phyloP scores from a whole-genome alignment of 2,329 filamentous ascomycete species.

The Pseudogymnoascus sp. region DNA sequence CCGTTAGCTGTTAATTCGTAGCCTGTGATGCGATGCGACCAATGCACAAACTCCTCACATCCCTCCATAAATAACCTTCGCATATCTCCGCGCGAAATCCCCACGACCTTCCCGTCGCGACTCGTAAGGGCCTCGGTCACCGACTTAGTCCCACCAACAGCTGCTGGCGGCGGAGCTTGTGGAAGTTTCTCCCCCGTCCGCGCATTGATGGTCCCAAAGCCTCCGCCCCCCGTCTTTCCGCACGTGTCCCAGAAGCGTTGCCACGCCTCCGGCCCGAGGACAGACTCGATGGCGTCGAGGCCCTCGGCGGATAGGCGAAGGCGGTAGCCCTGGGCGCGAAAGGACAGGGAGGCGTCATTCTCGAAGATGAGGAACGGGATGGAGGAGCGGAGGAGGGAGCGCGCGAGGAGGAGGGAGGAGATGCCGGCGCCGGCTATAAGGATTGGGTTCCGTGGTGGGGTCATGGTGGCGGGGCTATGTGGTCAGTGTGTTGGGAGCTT shows the following conservation, averaged over 20 bases:
- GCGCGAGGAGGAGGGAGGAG: conserved; percentile 31
- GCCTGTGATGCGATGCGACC: conserved; percentile 45
- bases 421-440: conserved; percentile 34
- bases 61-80: conserved; percentile 48
- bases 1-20: conserved; percentile 48
- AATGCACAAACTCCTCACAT: conserved; percentile 45
- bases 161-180: conserved; percentile 16
- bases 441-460: conserved; percentile 28
- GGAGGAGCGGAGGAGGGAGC: conserved; percentile 26
- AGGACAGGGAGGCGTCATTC: conserved; percentile 39
- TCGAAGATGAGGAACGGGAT: conserved; percentile 35
- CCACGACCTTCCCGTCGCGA: conserved; percentile 49
- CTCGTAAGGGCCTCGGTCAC: conserved; percentile 33
- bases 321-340: conserved; percentile 55
- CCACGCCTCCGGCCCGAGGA: conserved; percentile 40
- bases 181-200: conserved; percentile 39
- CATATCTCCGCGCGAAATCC: conserved; percentile 57
- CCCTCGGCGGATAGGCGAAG: conserved; percentile 48
- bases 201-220: conserved; percentile 43
- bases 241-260: conserved; percentile 49
- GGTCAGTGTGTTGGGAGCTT: neutral
- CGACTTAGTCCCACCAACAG: conserved; percentile 21
- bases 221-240: conserved; percentile 50
- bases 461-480: neutral
- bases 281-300: conserved; percentile 51